Percentiles rank a stretch among this genome's conserved stretches.
These are phyloP conservation scores for Hypoxylon sp. DNA, from an alignment of 2,329 filamentous ascomycete species.

Conservation along the genomic window DNA sequence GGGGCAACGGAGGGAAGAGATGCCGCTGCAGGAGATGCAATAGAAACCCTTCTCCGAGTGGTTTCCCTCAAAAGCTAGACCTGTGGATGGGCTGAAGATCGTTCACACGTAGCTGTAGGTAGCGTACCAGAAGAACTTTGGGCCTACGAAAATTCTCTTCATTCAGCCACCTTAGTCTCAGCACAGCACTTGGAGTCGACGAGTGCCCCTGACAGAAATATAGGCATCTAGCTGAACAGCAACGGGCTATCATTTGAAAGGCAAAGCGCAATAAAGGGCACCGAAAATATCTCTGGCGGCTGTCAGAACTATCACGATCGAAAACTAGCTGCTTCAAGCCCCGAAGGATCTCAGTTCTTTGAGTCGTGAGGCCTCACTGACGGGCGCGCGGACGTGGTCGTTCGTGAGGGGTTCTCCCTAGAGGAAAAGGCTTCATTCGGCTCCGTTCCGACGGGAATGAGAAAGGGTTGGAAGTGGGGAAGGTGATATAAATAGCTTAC, in stretches of 20 bases:
- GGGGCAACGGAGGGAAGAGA: not conserved
- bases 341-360: constrained; percentile 2
- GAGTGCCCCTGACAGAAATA: constrained; percentile 4
- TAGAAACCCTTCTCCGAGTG: not conserved
- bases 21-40: not conserved
- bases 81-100: not conserved
- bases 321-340: constrained; percentile 1
- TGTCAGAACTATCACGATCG: constrained; percentile 9
- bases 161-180: not conserved
- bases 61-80: not conserved
- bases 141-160: not conserved
- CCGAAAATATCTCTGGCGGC: not conserved
- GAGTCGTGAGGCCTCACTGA: constrained; percentile 14
- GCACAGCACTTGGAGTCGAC: not conserved
- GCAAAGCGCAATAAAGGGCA: not conserved
- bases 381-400: constrained; percentile 19
- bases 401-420: constrained; percentile 14
- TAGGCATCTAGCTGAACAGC: not conserved
- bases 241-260: not conserved
- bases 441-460: constrained; percentile 41
- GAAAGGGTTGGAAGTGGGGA: constrained; percentile 24
- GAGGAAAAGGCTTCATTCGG: constrained; percentile 34
- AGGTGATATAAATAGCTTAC: constrained; percentile 41
- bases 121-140: not conserved
- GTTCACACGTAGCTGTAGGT: not conserved